These are phyloP conservation scores for Brachypodium distachyon DNA, from an alignment of 202 grass and related monocot species.

Conservation along the genomic window DNA sequence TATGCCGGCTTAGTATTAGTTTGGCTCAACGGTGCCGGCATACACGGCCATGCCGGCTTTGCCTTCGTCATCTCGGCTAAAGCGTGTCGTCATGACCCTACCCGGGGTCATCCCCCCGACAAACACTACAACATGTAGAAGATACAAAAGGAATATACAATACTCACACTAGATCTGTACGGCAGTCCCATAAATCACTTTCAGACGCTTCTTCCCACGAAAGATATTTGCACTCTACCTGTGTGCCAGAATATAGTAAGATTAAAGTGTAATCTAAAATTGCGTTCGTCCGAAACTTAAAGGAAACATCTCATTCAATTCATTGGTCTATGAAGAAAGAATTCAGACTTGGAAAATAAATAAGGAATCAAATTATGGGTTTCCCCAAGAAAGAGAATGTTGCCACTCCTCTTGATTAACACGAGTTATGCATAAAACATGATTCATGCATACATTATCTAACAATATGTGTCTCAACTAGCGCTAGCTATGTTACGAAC, in stretches of 20 bases:
- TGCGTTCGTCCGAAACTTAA: background rate
- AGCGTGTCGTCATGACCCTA: too few species aligned
- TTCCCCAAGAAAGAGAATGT: background rate
- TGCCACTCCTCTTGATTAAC: background rate
- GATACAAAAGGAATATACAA: background rate
- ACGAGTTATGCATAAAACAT: background rate
- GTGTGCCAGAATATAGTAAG: background rate
- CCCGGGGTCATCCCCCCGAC: too few species aligned
- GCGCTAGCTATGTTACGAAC: background rate
- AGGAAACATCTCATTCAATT: background rate
- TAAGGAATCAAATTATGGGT: background rate
- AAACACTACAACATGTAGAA: too few species aligned
- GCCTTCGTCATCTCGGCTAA: too few species aligned
- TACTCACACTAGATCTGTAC: conserved; percentile 69
- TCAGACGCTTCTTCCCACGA: conserved; percentile 76
- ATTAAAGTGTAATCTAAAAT: background rate
- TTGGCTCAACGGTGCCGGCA: too few species aligned
- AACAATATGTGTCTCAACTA: background rate
- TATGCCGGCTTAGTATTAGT: too few species aligned
- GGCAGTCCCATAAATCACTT: conserved; percentile 33
- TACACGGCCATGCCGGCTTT: too few species aligned
- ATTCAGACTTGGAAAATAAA: background rate
- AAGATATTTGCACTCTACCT: conserved; percentile 88
- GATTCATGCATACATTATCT: background rate
- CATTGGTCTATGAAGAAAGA: background rate